These are phyloP conservation scores for Moelleriella libera DNA, from an alignment of 2,329 filamentous ascomycete species.

Conservation along the genomic window DNA sequence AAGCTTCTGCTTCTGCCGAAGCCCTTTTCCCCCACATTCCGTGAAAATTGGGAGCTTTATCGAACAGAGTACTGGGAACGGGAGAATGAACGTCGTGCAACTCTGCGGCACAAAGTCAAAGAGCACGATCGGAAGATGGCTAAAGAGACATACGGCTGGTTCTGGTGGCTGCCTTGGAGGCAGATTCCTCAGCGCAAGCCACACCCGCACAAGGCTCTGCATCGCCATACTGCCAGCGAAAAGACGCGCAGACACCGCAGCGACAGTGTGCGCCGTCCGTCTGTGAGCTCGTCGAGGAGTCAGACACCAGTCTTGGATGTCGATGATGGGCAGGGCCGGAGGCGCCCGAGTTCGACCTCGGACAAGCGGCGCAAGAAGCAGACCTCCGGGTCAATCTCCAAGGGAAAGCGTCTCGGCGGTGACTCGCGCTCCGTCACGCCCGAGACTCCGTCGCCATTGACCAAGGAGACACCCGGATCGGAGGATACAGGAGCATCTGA, in stretches of 20 bases:
- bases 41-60: slow-evolving; percentile 95
- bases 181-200: slow-evolving; percentile 15
- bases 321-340: slow-evolving; percentile 23
- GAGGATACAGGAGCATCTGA: slow-evolving; percentile 10
- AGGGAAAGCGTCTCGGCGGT: slow-evolving; percentile 26
- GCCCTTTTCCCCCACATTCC: slow-evolving; percentile 85
- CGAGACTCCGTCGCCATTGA: slow-evolving; percentile 38
- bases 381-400: slow-evolving; percentile 21
- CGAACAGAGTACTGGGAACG: slow-evolving; percentile 91
- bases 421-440: slow-evolving; percentile 41
- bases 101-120: slow-evolving; percentile 56
- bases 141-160: slow-evolving; percentile 54
- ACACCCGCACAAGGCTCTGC: slow-evolving; percentile 19
- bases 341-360: slow-evolving; percentile 30
- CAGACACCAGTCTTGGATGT: slow-evolving; percentile 33
- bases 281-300: slow-evolving; percentile 35
- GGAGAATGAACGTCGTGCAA: slow-evolving; percentile 77
- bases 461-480: slow-evolving; percentile 27
- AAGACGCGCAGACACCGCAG: slow-evolving; percentile 35
- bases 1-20: slow-evolving; percentile 85
- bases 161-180: slow-evolving; percentile 76
- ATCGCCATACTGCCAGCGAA: slow-evolving; percentile 25
- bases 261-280: slow-evolving; percentile 36
- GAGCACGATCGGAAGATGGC: slow-evolving; percentile 54
- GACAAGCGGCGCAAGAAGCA: slow-evolving; percentile 39